These are phyloP conservation scores for Punica granatum DNA, from an alignment of 345 rosid genomes.

Conservation along the genomic window DNA sequence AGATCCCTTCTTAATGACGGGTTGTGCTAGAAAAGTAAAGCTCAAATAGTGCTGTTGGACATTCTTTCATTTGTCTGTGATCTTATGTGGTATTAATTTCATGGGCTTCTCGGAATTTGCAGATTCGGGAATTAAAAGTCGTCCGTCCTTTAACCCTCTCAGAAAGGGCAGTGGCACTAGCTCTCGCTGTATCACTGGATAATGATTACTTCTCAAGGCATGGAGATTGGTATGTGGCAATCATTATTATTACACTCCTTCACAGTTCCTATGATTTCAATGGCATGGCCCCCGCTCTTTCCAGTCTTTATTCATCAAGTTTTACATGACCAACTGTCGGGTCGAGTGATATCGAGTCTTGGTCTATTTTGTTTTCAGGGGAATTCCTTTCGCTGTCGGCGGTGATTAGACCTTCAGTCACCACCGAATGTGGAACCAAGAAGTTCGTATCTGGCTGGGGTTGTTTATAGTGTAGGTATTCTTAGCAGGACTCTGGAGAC, in stretches of 20 bases:
- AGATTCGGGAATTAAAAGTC: slow-evolving; percentile 81
- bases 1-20: slow-evolving; percentile 51
- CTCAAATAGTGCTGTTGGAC: neutral
- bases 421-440: no score
- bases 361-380: slow-evolving; percentile 32
- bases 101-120: slow-evolving; percentile 3
- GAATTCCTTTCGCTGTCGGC: slow-evolving; percentile 44
- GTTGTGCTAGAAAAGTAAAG: slow-evolving; percentile 44
- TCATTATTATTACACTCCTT: neutral
- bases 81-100: neutral
- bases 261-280: neutral
- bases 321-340: no score
- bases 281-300: neutral
- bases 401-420: slow-evolving; percentile 27
- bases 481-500: no score
- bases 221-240: slow-evolving; percentile 61
- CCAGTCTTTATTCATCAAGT: neutral
- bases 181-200: slow-evolving; percentile 90
- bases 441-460: no score
- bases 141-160: slow-evolving; percentile 52
- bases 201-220: slow-evolving; percentile 95
- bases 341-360: neutral
- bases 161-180: slow-evolving; percentile 77
- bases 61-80: neutral
- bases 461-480: no score